A percentile compares a stretch with the other conserved stretches of the same genome.
Conservation (phyloP, 1,284 basidiomycete species). For the Marasmius sp. region DNA sequence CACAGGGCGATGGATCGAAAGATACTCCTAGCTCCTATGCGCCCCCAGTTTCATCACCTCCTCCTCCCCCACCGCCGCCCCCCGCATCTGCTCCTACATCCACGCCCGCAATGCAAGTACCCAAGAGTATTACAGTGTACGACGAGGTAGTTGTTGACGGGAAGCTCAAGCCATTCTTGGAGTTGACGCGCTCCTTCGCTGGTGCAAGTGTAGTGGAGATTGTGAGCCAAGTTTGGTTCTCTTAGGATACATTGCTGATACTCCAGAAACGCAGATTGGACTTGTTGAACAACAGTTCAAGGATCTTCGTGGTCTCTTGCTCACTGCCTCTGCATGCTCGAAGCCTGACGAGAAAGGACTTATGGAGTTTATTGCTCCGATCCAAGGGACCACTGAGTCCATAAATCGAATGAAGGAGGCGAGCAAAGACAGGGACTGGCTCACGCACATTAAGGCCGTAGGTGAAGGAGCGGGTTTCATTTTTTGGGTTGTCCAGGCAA, state of each 20-base stretch:
- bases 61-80: conserved; percentile 37
- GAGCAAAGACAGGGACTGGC: conserved; percentile 82
- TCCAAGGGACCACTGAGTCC: conserved; percentile 74
- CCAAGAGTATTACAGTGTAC: conserved; percentile 72
- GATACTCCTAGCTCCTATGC: conserved; percentile 37
- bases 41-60: conserved; percentile 40
- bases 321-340: conserved; percentile 70
- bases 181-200: conserved; percentile 76
- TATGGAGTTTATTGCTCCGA: conserved; percentile 65
- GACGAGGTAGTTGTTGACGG: conserved; percentile 72
- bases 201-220: conserved; percentile 73
- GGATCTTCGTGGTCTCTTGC: conserved; percentile 70
- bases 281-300: conserved; percentile 72
- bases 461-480: conserved; percentile 84
- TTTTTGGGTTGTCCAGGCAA: conserved; percentile 89
- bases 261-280: conserved; percentile 49
- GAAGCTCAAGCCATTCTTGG: conserved; percentile 72
- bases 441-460: conserved; percentile 78
- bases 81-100: conserved; percentile 35
- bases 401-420: conserved; percentile 83
- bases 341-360: conserved; percentile 75
- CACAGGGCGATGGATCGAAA: conserved; percentile 21
- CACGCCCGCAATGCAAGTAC: conserved; percentile 34
- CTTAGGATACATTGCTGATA: conserved; percentile 3
- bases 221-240: conserved; percentile 47